These are phyloP conservation scores for Grosmannia clavigera DNA, from an alignment of 2,329 filamentous ascomycete species.

Conservation along the genomic window DNA sequence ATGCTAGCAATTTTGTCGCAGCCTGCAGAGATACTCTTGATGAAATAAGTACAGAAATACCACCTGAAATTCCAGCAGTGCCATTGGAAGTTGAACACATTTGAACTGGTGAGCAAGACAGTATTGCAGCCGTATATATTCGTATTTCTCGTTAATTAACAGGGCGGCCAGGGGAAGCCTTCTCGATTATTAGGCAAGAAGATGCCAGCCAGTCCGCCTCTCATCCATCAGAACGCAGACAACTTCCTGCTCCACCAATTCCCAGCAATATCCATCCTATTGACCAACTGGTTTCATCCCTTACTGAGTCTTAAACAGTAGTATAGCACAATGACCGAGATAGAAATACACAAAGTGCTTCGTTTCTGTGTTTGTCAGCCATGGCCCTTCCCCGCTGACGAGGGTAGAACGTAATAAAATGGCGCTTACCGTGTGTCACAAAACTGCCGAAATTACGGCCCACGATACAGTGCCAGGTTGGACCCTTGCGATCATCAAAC, in stretches of 20 bases:
- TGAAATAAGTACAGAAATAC: not conserved
- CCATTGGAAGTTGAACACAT: not conserved
- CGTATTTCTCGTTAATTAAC: not conserved
- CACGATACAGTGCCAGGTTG: slow-evolving; percentile 99
- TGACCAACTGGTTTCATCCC: not conserved
- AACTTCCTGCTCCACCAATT: not conserved
- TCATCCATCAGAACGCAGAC: not conserved
- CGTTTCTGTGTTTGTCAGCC: slow-evolving; percentile 52
- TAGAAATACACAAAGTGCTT: slow-evolving; percentile 99
- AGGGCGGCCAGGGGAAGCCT: not conserved
- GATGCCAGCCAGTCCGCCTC: not conserved
- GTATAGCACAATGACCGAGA: slow-evolving; percentile 92
- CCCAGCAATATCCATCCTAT: not conserved
- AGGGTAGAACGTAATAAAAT: not conserved
- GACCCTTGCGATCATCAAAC: slow-evolving; percentile 95
- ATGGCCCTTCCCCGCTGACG: not conserved
- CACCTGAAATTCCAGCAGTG: not conserved
- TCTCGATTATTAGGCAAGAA: not conserved
- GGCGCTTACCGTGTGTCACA: slow-evolving; percentile 75
- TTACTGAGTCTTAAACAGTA: slow-evolving; percentile 98
- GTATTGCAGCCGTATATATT: not conserved
- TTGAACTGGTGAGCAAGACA: not conserved
- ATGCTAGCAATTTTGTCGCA: not conserved
- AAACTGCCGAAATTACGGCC: slow-evolving; percentile 98
- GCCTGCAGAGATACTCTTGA: not conserved